Conservation (phyloP, 176 grass and related monocot species). For the Ampelocalamus luodianensis region DNA sequence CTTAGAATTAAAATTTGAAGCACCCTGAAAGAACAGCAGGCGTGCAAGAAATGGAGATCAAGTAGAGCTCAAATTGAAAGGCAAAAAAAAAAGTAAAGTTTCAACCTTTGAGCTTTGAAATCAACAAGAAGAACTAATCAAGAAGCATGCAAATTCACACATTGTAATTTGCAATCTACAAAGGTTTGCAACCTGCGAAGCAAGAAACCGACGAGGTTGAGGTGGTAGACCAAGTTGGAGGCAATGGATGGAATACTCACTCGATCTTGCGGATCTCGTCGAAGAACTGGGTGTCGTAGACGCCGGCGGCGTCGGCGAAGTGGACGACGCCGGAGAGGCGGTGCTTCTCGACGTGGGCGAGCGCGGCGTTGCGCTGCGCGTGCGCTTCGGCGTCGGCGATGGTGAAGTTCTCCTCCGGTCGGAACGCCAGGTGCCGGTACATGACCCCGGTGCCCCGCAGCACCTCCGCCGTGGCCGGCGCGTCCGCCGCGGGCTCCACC, state of each 20-base stretch:
- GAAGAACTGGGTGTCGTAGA: constrained; percentile 77
- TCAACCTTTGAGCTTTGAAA: constrained; percentile 18
- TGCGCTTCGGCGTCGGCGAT: constrained; percentile 62
- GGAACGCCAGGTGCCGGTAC: constrained; percentile 92
- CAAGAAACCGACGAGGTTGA: neutral
- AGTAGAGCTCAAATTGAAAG: neutral
- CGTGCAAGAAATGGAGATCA: constrained; percentile 8
- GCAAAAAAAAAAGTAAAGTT: neutral
- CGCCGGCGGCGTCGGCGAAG: constrained; percentile 69
- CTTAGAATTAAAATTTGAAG: constrained; percentile 12
- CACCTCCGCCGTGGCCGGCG: constrained; percentile 63
- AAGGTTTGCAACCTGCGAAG: neutral
- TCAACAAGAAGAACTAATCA: neutral
- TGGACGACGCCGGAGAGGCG: constrained; percentile 74
- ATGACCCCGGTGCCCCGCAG: constrained; percentile 80
- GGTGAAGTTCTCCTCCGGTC: constrained; percentile 85
- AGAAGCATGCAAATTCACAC: neutral
- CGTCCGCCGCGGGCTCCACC: constrained; percentile 68
- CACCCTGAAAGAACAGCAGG: neutral
- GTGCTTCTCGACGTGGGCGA: constrained; percentile 90
- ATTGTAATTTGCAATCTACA: constrained; percentile 33
- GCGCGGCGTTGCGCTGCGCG: constrained; percentile 88
- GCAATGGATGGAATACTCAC: constrained; percentile 50
- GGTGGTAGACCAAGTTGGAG: neutral
- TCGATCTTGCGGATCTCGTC: constrained; percentile 89